Base-by-base conservation (phyloP, 1,284 basidiomycete genomes). In the Pseudozyma hubeiensis region DNA sequence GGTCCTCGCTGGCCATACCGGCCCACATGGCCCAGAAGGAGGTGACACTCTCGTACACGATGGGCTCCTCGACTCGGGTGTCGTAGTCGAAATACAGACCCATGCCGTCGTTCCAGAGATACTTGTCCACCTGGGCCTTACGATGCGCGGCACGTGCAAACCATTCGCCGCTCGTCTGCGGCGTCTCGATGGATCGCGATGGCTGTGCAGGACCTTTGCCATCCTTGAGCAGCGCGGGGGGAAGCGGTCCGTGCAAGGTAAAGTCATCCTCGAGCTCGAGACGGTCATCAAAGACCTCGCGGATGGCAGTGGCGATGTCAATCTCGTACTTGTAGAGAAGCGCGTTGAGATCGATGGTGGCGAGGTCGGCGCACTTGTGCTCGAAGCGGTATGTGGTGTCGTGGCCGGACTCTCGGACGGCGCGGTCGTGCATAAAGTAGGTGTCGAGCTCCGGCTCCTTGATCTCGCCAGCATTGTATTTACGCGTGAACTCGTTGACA, bases 351-450 rank as follows among this genome's bases (percentile, higher is more conserved):
- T 99, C 96, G 83, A 99, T 92, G 13, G 96, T 99, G 7, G 91
- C 95, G 40, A 99, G 89, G 86, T 98, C 95, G 24, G 94, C 90
- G 81, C 95, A 98, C 55, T 87, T 86, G 76, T 94, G 95, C 88
- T 99, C 96, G 81, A 98, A 92, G 11, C 97, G 90, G 85, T 98
- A 99, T 4, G 94, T 93, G 64, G 96, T 99, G 85, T 99, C 96
- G 86, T 99, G 96, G 33, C 96, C 96, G 16, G 82, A 84, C 70
- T 86, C 86, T 56, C 94, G 91, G 44, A 97, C 94, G 4, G 93
- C 90, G 64, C 95, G 92, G 85, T 99, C 96, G 86, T 99, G 96
- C 77, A 95, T 85, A 88, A 99, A 98, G 87, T 98, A 99, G 80
- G 94, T 94, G 86, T 99, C 96, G 6, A 99, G 89, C 69, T 88